A percentile compares a stretch with the other conserved stretches of the same genome.
Conservation (phyloP, 1,139 yeast species). For the Eremothecium cymbalariae region DNA sequence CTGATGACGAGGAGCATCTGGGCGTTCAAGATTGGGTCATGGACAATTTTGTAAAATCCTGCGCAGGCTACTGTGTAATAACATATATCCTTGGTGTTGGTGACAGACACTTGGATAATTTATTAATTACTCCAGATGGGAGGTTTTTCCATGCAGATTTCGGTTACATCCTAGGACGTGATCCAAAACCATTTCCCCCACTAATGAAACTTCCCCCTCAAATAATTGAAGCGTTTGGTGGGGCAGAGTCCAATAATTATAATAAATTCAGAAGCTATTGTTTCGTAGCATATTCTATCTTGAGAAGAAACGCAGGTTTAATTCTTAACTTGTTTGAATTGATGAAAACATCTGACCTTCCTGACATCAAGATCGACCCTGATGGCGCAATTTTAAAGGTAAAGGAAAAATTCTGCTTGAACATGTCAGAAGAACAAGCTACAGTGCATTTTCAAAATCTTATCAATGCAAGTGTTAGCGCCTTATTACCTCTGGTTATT, state of each 20-base stretch:
- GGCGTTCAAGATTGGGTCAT: conserved; percentile 71
- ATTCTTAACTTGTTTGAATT: conserved; percentile 84
- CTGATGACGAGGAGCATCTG: conserved; percentile 47
- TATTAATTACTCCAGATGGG: conserved; percentile 64
- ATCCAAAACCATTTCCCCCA: conserved; percentile 98
- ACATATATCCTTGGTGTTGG: conserved; percentile 94
- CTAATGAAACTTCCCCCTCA: conserved; percentile 96
- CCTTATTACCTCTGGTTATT: conserved; percentile 87
- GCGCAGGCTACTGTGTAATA: conserved; percentile 97
- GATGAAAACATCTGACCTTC: conserved; percentile 91
- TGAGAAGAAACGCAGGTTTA: conserved; percentile 81
- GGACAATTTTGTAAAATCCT: conserved; percentile 91
- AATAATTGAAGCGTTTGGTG: conserved; percentile 97
- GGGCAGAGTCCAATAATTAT: conserved; percentile 75
- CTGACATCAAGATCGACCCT: conserved; percentile 72
- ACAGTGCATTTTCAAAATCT: conserved; percentile 87
- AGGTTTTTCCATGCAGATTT: conserved; percentile 96
- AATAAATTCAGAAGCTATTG: conserved; percentile 85
- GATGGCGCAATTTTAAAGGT: conserved; percentile 78
- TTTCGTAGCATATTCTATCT: conserved; percentile 85
- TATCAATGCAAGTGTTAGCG: conserved; percentile 89
- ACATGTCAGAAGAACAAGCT: conserved; percentile 92
- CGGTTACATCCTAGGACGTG: conserved; percentile 92
- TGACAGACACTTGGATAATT: conserved; percentile 89
- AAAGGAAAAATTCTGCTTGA: conserved; percentile 87